Conservation (phyloP, 306 rosid species). For the Sicyos baderoa region DNA sequence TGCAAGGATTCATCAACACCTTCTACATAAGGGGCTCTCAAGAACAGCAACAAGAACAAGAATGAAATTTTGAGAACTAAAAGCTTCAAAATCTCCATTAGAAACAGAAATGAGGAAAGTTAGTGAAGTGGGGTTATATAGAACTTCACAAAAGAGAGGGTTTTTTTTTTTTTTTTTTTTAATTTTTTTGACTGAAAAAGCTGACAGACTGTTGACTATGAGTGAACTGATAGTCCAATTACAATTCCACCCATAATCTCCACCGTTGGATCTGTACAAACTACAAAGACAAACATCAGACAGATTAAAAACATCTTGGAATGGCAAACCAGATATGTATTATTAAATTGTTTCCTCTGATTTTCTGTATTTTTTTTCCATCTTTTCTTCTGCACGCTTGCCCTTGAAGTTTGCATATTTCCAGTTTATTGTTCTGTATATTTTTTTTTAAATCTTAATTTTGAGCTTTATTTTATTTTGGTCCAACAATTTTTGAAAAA, state of each 20-base stretch:
- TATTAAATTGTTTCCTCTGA: neutral
- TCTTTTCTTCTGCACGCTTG: conserved; percentile 15
- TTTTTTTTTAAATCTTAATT: too few relatives aligned
- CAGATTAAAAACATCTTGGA: conserved; percentile 13
- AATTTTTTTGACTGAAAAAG: conserved; percentile 12
- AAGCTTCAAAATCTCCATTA: conserved; percentile 19
- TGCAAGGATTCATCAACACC: conserved; percentile 18
- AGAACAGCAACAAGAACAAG: conserved; percentile 26
- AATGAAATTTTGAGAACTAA: conserved; percentile 32
- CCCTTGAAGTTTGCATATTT: conserved; percentile 16
- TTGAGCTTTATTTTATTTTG: too few relatives aligned
- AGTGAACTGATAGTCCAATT: conserved; percentile 18
- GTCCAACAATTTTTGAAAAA: too few relatives aligned
- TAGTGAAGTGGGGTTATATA: conserved; percentile 14
- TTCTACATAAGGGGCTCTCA: neutral
- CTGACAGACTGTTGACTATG: conserved; percentile 21
- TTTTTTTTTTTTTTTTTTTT: neutral
- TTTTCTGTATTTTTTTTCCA: conserved; percentile 5
- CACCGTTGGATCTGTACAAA: conserved; percentile 15
- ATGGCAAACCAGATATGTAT: neutral
- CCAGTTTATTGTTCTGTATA: neutral
- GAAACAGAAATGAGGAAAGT: conserved; percentile 12
- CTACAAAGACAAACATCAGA: conserved; percentile 8
- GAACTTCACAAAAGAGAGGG: neutral
- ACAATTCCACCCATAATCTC: neutral